A percentile compares a stretch with the other conserved stretches of the same genome.
Evolutionary conservation across 805 yeast species (phyloP).

Genomic region (Debaryomyces prosopidis): DNA sequence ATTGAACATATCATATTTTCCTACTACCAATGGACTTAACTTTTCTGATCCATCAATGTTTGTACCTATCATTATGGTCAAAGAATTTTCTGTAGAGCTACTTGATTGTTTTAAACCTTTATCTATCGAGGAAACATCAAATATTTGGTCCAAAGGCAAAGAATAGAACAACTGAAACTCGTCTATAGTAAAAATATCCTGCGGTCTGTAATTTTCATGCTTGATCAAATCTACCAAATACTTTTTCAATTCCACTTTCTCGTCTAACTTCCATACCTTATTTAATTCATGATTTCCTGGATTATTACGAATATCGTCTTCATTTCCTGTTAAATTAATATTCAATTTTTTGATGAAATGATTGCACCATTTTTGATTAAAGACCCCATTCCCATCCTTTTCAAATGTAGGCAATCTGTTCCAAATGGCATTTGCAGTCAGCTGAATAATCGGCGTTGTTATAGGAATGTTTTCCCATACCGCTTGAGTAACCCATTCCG

Average conservation of each 20-base stretch:
- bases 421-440: slow-evolving; percentile 66
- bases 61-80: slow-evolving; percentile 61
- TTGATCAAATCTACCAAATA: slow-evolving; percentile 36
- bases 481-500: slow-evolving; percentile 71
- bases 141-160: slow-evolving; percentile 59
- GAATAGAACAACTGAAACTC: slow-evolving; percentile 62
- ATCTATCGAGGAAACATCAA: slow-evolving; percentile 44
- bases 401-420: slow-evolving; percentile 52
- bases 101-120: slow-evolving; percentile 41
- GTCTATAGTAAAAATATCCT: slow-evolving; percentile 58
- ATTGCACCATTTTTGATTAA: slow-evolving; percentile 62
- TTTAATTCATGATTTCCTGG: slow-evolving; percentile 31
- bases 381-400: slow-evolving; percentile 66
- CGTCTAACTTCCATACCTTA: slow-evolving; percentile 64
- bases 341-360: slow-evolving; percentile 49
- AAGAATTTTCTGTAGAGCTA: slow-evolving; percentile 39
- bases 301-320: slow-evolving; percentile 38
- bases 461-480: slow-evolving; percentile 68
- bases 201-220: slow-evolving; percentile 40
- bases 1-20: slow-evolving; percentile 52
- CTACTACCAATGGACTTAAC: slow-evolving; percentile 59
- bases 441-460: slow-evolving; percentile 61
- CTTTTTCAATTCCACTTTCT: slow-evolving; percentile 48
- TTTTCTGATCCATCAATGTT: slow-evolving; percentile 66
- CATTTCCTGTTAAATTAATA: slow-evolving; percentile 49